phyloP scores from a whole-genome alignment of 306 rosid genomes.

The Trifolium subterraneum region DNA sequence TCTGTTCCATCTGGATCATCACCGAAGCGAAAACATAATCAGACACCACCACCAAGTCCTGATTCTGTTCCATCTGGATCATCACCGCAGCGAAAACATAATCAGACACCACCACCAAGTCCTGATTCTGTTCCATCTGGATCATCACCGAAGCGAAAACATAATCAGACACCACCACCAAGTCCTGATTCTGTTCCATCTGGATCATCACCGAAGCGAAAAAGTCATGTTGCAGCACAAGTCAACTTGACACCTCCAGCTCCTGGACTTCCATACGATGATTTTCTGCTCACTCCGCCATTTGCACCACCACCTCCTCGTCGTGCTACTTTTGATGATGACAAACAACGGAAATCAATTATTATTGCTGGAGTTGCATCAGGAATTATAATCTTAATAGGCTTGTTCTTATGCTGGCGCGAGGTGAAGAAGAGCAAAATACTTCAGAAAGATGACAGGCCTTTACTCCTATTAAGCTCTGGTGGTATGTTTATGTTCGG shows the following conservation, averaged over 20 bases:
- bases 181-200: conserved; percentile 1
- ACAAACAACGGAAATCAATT: not conserved
- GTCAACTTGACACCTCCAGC: conserved; percentile 33
- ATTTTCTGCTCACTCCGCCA: conserved; percentile 6
- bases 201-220: not conserved
- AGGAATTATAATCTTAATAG: conserved; percentile 39
- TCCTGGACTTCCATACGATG: not conserved
- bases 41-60: conserved; percentile 28
- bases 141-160: not conserved
- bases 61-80: not conserved
- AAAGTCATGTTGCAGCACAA: conserved; percentile 6
- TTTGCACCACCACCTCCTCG: conserved; percentile 14
- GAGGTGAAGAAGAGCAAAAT: conserved; percentile 40
- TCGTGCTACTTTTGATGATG: conserved; percentile 6
- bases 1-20: not conserved
- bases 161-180: conserved; percentile 26
- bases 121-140: conserved; percentile 3
- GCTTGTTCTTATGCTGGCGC: conserved; percentile 49
- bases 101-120: conserved; percentile 26
- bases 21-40: not conserved
- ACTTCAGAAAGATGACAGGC: conserved; percentile 51
- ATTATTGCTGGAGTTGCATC: conserved; percentile 42
- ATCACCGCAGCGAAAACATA: not conserved
- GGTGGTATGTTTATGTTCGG: conserved; percentile 47
- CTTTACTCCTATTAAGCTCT: conserved; percentile 57